Percentiles rank a stretch among this genome's conserved stretches.
Evolutionary conservation across 345 rosid species (phyloP).

Genomic region (Populus alba): DNA sequence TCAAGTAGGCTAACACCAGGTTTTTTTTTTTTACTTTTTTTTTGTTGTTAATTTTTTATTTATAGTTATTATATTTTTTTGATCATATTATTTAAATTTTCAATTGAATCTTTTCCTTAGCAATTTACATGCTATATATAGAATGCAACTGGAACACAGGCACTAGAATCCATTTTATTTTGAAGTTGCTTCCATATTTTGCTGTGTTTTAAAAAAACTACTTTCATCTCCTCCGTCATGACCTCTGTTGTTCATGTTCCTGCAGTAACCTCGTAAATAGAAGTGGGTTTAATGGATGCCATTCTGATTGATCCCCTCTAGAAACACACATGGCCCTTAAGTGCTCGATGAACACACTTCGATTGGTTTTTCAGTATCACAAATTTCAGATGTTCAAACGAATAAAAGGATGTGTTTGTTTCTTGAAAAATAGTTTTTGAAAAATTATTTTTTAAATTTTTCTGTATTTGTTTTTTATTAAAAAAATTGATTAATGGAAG

Average conservation of each 20-base stretch:
- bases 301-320: background rate
- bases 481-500: too few species aligned
- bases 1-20: fast-evolving
- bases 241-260: background rate
- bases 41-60: too few species aligned
- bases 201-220: background rate
- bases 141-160: background rate
- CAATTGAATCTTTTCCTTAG: background rate
- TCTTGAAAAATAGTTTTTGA: too few species aligned
- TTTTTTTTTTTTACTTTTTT: fast-evolving
- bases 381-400: background rate
- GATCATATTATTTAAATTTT: too few species aligned
- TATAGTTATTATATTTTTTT: too few species aligned
- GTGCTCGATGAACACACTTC: background rate
- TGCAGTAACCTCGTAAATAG: background rate
- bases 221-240: background rate
- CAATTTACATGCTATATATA: background rate
- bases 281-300: background rate
- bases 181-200: background rate
- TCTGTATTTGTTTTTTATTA: too few species aligned
- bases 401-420: too few species aligned
- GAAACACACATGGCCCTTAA: background rate
- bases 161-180: too few species aligned
- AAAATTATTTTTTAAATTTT: too few species aligned
- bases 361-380: background rate